Evolutionary conservation across 805 yeast species (phyloP).

Genomic region (Kodamaea leandrae): DNA sequence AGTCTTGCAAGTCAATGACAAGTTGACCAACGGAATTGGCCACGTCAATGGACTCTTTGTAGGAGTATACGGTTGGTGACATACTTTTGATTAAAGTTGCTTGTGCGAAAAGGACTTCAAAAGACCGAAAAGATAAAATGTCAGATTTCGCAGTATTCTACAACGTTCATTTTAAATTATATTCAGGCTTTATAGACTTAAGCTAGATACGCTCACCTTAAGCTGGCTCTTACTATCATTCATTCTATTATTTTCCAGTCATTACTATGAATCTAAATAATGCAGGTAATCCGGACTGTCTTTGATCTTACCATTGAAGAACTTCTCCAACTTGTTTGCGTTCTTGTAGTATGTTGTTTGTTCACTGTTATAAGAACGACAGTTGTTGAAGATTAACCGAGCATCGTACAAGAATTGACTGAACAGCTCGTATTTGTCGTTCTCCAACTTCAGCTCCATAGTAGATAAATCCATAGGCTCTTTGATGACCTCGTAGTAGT

Average conservation of each 20-base stretch:
- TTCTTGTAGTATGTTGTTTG: conserved; percentile 93
- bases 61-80: conserved; percentile 45
- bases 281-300: conserved; percentile 93
- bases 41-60: conserved; percentile 54
- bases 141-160: no score
- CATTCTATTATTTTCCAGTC: no score
- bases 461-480: conserved; percentile 98
- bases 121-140: neutral
- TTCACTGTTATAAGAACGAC: conserved; percentile 90
- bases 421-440: conserved; percentile 85
- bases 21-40: conserved; percentile 65
- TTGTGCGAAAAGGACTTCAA: neutral
- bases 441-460: conserved; percentile 90
- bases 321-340: conserved; percentile 91
- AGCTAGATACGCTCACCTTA: no score
- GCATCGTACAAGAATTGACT: conserved; percentile 91
- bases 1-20: conserved; percentile 60
- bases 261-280: conserved; percentile 38
- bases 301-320: conserved; percentile 73
- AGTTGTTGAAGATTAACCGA: conserved; percentile 80
- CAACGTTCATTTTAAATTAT: no score
- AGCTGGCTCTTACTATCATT: no score
- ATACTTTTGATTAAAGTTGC: conserved; percentile 13
- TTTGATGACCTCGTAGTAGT: conserved; percentile 91
- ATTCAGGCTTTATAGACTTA: no score